Conservation (phyloP, 2,329 filamentous ascomycete species). For the Rhynchosporium graminicola region DNA sequence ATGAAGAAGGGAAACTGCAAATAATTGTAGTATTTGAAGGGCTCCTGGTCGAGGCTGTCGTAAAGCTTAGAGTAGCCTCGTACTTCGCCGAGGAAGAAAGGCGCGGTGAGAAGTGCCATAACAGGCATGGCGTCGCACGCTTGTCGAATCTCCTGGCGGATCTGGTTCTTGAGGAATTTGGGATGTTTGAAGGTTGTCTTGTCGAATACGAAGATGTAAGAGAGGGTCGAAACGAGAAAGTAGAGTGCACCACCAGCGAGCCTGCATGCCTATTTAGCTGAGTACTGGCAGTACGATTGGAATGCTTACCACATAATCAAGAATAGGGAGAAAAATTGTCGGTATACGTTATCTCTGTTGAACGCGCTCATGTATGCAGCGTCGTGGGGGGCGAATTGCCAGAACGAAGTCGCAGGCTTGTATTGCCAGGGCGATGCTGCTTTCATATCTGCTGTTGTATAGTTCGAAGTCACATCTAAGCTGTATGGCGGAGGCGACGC, state of each 20-base stretch:
- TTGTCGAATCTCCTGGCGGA: conserved; percentile 81
- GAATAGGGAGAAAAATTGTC: conserved; percentile 76
- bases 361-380: conserved; percentile 79
- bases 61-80: conserved; percentile 86
- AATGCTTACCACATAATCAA: conserved; percentile 77
- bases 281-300: not conserved
- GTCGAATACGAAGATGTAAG: conserved; percentile 89
- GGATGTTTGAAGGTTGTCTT: conserved; percentile 86
- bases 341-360: conserved; percentile 73
- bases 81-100: conserved; percentile 81
- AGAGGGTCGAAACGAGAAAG: conserved; percentile 79
- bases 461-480: conserved; percentile 48
- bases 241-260: conserved; percentile 83
- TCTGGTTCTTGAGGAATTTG: conserved; percentile 93
- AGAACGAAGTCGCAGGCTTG: conserved; percentile 69
- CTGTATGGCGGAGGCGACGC: conserved; percentile 55
- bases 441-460: conserved; percentile 56
- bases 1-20: conserved; percentile 87
- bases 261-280: conserved; percentile 50
- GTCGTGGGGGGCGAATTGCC: conserved; percentile 68
- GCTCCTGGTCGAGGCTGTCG: conserved; percentile 73
- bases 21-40: conserved; percentile 75
- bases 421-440: conserved; percentile 66
- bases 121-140: conserved; percentile 74
- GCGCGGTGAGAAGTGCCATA: conserved; percentile 80